phyloP scores from a whole-genome alignment of 106 monocot species.

The Cymbidium sinense region DNA sequence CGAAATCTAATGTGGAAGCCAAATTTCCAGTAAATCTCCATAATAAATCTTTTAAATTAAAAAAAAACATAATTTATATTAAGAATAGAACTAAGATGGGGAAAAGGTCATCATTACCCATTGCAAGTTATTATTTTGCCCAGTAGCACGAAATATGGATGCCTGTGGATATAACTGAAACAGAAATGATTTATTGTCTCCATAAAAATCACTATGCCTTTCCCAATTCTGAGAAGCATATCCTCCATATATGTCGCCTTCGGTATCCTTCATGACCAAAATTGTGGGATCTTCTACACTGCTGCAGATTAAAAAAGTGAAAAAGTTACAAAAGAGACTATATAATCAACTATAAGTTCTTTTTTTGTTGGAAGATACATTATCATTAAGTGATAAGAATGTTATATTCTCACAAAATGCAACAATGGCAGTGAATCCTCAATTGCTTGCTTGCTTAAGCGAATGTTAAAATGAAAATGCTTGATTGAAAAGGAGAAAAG shows the following conservation, averaged over 20 bases:
- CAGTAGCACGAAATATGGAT: constrained; percentile 79
- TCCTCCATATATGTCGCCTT: constrained; percentile 84
- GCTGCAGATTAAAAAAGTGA: constrained; percentile 7
- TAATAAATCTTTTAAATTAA: not conserved
- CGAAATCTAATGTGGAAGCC: no score
- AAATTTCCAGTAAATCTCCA: not conserved
- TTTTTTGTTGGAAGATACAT: not conserved
- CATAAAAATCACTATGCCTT: constrained; percentile 80
- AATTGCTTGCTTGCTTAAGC: no score
- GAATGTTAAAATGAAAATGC: no score
- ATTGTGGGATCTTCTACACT: constrained; percentile 62
- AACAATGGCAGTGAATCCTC: not conserved
- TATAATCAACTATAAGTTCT: not conserved
- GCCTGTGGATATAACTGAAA: constrained; percentile 78
- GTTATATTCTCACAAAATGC: not conserved
- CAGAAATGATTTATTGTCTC: constrained; percentile 96
- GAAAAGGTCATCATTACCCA: constrained; percentile 51
- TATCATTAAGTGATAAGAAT: not conserved
- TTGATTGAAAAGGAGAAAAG: no score
- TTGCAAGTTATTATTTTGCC: constrained; percentile 81
- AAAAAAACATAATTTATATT: not conserved
- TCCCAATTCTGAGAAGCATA: constrained; percentile 99
- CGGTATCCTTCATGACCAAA: constrained; percentile 69
- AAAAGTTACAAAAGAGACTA: not conserved
- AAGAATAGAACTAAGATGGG: not conserved